Evolutionary conservation across 495 filamentous ascomycete species (phyloP), one percentile per base, ranked within the genome.

Genomic region (Aspergillus avenaceus): DNA sequence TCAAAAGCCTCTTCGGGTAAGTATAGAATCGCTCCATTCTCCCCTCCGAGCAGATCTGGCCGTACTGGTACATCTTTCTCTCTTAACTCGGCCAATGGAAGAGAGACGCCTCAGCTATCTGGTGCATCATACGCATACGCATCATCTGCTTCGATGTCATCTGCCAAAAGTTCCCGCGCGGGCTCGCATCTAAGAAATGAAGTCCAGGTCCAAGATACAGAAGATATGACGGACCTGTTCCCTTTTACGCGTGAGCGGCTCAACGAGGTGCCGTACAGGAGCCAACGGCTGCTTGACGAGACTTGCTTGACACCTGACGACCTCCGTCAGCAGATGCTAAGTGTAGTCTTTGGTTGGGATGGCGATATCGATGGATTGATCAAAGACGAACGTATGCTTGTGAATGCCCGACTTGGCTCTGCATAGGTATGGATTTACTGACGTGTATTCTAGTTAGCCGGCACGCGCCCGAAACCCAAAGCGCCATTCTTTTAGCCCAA

Each of bases 261-360:
- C 3, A 86, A 80, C 45, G 90, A 93, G 45, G 83, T 95, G 28
- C 83, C 86, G 1, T 95, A 89, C 63, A 83, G 84, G 59, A 76
- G 83, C 34, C 78, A 84, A 2, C 74, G 79, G 16, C 74, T 77
- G 13, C 59, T 81, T 24, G 85, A 88, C 50, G 78, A 86, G 50
- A 60, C 71, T 5, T 75, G 79, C 32, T 64, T 93, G 23, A 92
- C 86, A 2, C 84, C 91, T 22, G 87, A 97, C 62, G 86, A 93
- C 56, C 79, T 96, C 31, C 84, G 92, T 41, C 82, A 79, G 29
- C 88, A 96, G 69, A 97, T 97, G 95, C 74, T 98, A 16, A 89
- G 81, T 62, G 85, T 89, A 24, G 90, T 98, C 1, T 98, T 98
- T 72, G 95, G 93, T 8, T 97, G 92, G 90, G 84, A 90, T 48